phyloP scores from a whole-genome alignment of 805 yeast species.

The Metschnikowia noctiluminum region DNA sequence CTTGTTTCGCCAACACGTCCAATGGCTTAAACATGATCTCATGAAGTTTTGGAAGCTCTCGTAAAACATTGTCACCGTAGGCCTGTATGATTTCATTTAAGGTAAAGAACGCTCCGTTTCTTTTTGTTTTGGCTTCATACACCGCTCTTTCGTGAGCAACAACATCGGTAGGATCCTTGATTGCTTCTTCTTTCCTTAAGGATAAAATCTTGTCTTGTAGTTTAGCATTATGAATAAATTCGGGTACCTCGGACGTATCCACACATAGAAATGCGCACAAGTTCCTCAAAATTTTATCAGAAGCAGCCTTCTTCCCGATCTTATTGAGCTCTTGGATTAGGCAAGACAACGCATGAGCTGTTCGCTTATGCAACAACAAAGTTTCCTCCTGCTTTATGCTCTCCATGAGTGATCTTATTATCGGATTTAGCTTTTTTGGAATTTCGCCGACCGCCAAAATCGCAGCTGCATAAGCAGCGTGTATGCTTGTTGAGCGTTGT shows the following conservation, averaged over 20 bases:
- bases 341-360: conserved; percentile 66
- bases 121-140: conserved; percentile 71
- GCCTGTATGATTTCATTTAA: conserved; percentile 54
- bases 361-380: conserved; percentile 59
- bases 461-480: conserved; percentile 78
- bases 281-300: conserved; percentile 86
- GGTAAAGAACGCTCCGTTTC: conserved; percentile 78
- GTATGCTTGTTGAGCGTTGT: conserved; percentile 54
- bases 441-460: conserved; percentile 57
- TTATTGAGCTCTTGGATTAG: conserved; percentile 58
- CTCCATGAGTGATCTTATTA: conserved; percentile 89
- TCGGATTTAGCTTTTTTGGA: conserved; percentile 87
- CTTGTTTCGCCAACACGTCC: conserved; percentile 27
- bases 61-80: conserved; percentile 56
- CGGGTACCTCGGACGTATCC: conserved; percentile 95
- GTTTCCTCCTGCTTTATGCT: conserved; percentile 77
- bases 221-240: conserved; percentile 63
- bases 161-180: conserved; percentile 57
- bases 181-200: conserved; percentile 72
- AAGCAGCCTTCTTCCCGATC: conserved; percentile 63
- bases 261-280: conserved; percentile 91
- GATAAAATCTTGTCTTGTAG: conserved; percentile 62
- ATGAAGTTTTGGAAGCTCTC: conserved; percentile 61
- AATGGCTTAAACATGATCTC: conserved; percentile 67
- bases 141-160: conserved; percentile 60